Evolutionary conservation across 257 asterid genomes (phyloP), one percentile per base, ranked within the genome.

Genomic region (Parsonsia alboflavescens): DNA sequence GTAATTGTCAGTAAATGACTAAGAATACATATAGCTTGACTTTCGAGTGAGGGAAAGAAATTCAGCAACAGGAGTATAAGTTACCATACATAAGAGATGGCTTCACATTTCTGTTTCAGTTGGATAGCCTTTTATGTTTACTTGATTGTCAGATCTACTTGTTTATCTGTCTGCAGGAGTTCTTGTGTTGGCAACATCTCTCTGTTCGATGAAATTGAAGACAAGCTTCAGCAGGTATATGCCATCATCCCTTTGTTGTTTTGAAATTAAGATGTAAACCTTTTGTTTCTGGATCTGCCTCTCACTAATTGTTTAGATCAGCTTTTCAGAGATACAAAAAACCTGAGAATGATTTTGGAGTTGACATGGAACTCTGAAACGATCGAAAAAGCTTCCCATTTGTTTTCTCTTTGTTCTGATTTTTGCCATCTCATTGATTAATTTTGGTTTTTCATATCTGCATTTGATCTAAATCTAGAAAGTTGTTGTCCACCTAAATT

Each of bases 151-250:
- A 64, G 62, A 39, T 57, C 58, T 22, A 48, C 33, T 22, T 44
- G 49, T n/a, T 59, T 19, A 4, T 46, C 42, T 71, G 30, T 46
- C 62, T 72, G 68, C 94, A 93, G 98, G 86, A 88, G 72, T 70
- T 93, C 98, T 17, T 89, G 79, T 80, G 82, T 93, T 70, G 98
- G 98, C 74, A 93, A 93, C 83, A 41, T 78, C 74, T 82, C 93
- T 72, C 48, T 93, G 79, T 89, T 93, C 83, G 50, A 73, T 78
- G 97, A 93, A 86, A 91, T 93, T 65, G 92, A 79, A 82, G 85
- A 79, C 85, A 91, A 89, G 87, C 97, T 93, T 71, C 82, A 77
- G 68, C 90, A 91, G 98, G 98, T 93, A 85, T 78, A 54, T 81
- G 45, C 33, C 70, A 81, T 71, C 77, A 50, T 52, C 45, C 75